Percentiles rank a stretch among this genome's conserved stretches.
Evolutionary conservation across 2,329 filamentous ascomycete genomes (phyloP).

Genomic region (Fusarium irregulare): DNA sequence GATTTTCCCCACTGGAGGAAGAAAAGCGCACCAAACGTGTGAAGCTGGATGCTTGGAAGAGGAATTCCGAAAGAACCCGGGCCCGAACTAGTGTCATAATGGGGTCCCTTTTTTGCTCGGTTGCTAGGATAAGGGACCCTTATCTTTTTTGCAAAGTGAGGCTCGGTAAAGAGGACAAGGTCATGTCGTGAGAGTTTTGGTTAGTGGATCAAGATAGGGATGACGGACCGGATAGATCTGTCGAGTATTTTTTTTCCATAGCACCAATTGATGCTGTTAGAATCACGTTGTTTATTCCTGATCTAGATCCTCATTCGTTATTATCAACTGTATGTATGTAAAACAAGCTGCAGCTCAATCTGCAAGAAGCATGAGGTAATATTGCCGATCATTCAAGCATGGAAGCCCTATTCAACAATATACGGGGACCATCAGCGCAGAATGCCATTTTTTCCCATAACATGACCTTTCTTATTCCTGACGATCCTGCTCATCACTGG

Average conservation of each 20-base stretch:
- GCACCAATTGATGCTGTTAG: not conserved
- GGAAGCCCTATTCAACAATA: not conserved
- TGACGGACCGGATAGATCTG: not conserved
- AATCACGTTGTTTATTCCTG: conserved; percentile 9
- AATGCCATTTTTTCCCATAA: conserved; percentile 1
- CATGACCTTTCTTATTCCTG: conserved; percentile 20
- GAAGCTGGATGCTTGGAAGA: not conserved
- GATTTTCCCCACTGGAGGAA: conserved; percentile 27
- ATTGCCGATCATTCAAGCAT: conserved; percentile 14
- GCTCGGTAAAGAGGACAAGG: conserved; percentile 9
- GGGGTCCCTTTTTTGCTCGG: not conserved
- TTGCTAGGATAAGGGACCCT: conserved; percentile 26
- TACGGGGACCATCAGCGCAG: not conserved
- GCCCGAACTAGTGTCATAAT: conserved; percentile 4
- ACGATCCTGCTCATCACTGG: conserved; percentile 20
- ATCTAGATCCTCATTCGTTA: not conserved
- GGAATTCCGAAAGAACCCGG: conserved; percentile 41
- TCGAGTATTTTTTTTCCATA: not conserved
- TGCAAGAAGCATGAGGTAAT: conserved; percentile 29
- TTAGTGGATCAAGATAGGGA: conserved; percentile 15
- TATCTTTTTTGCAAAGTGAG: conserved; percentile 24
- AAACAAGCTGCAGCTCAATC: conserved; percentile 14
- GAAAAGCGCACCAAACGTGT: conserved; percentile 22
- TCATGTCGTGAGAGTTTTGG: conserved; percentile 7
- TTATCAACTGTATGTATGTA: not conserved